A percentile compares a stretch with the other conserved stretches of the same genome.
phyloP scores from a whole-genome alignment of 2,329 filamentous ascomycete species.

The Aureobasidium musti region DNA sequence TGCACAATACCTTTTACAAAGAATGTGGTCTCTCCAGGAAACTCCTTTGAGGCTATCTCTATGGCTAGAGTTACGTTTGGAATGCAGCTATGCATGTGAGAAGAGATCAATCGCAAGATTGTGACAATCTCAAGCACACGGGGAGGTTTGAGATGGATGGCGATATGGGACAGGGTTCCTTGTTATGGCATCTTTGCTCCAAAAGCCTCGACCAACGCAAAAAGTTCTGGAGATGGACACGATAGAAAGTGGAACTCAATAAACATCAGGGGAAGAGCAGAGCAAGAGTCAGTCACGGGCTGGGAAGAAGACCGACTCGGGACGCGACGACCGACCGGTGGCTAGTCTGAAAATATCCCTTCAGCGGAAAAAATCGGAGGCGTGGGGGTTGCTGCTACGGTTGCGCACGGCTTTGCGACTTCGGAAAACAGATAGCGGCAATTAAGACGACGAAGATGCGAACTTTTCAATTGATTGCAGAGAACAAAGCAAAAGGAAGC shows the following conservation, averaged over 20 bases:
- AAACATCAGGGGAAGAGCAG: background rate
- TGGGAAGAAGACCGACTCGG: conserved; percentile 5
- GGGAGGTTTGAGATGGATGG: background rate
- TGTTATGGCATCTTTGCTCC: background rate
- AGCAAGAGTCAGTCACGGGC: too few relatives aligned
- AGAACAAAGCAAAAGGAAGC: background rate
- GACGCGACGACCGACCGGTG: background rate
- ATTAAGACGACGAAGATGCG: background rate
- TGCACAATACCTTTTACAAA: too few relatives aligned
- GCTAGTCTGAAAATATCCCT: background rate
- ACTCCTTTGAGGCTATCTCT: too few relatives aligned
- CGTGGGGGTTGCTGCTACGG: conserved; percentile 7
- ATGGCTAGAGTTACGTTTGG: too few relatives aligned
- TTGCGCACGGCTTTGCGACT: conserved; percentile 23
- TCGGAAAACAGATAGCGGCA: conserved; percentile 18
- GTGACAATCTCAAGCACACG: too few relatives aligned
- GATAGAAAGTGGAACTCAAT: background rate
- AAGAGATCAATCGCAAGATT: too few relatives aligned
- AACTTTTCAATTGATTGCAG: background rate
- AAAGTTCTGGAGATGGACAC: background rate
- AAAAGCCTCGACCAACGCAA: background rate
- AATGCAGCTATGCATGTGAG: too few relatives aligned
- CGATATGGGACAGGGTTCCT: background rate
- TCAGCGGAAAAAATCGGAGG: conserved; percentile 19
- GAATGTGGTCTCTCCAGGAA: too few relatives aligned